These are phyloP conservation scores for Styphnolobium japonicum DNA, from an alignment of 306 rosid species.

Conservation along the genomic window DNA sequence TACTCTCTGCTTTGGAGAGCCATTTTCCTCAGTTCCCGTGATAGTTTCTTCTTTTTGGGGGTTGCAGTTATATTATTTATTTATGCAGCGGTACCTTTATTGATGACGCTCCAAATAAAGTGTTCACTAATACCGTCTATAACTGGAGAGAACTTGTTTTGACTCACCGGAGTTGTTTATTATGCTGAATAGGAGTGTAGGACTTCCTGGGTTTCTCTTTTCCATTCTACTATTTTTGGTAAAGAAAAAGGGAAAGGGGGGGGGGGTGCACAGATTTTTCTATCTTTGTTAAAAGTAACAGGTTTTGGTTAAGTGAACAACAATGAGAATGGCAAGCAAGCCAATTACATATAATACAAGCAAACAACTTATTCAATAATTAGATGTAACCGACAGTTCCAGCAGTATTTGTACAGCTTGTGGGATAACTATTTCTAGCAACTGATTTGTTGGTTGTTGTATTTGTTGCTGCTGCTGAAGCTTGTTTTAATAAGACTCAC, in stretches of 20 bases:
- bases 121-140: not conserved
- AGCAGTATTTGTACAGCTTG: slow-evolving; percentile 5
- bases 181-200: not conserved
- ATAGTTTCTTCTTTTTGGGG: slow-evolving; percentile 37
- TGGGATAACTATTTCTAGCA: slow-evolving; percentile 8
- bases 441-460: not conserved
- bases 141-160: slow-evolving; percentile 10
- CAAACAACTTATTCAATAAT: not conserved
- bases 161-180: slow-evolving; percentile 11
- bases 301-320: not conserved
- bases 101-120: slow-evolving; percentile 14
- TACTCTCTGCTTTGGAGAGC: slow-evolving; percentile 39
- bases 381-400: slow-evolving; percentile 8
- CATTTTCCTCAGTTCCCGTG: slow-evolving; percentile 52
- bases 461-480: not conserved
- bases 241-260: not conserved
- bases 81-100: slow-evolving; percentile 24
- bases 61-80: slow-evolving; percentile 35
- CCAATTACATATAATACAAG: not conserved
- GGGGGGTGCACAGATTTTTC: not conserved
- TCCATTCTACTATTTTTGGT: not conserved
- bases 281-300: slow-evolving; percentile 10
- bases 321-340: not conserved
- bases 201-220: not conserved
- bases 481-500: not conserved